Conservation (phyloP, 257 asterid genomes). For the Gardenia jasminoides region DNA sequence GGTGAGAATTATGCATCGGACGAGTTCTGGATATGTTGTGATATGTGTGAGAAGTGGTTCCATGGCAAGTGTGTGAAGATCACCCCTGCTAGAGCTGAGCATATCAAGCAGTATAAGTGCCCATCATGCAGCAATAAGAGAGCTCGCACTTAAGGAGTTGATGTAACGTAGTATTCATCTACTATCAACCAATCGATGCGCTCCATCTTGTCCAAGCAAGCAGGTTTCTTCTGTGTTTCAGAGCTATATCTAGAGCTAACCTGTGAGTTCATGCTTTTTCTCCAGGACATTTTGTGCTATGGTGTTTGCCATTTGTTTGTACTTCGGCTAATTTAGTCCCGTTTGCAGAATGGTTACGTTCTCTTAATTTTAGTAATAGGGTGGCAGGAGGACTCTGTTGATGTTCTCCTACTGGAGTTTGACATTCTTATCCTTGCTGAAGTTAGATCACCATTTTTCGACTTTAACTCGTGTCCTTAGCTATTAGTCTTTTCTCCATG, state of each 20-base stretch:
- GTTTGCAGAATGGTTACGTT: not conserved
- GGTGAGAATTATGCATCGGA: slow-evolving; percentile 56
- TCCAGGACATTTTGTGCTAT: not conserved
- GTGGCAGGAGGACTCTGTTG: not conserved
- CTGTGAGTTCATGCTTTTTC: slow-evolving; percentile 30
- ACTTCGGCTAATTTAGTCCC: not conserved
- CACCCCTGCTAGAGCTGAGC: slow-evolving; percentile 72
- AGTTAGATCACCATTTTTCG: not conserved
- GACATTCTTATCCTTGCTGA: not conserved
- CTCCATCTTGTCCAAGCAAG: not conserved
- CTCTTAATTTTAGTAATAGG: not conserved
- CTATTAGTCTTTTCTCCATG: too few species aligned
- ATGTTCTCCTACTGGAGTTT: not conserved
- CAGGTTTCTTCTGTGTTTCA: not conserved
- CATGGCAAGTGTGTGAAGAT: slow-evolving; percentile 92
- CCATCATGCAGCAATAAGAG: slow-evolving; percentile 80
- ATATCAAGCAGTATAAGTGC: slow-evolving; percentile 78
- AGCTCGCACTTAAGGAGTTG: slow-evolving; percentile 38
- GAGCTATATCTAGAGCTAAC: slow-evolving; percentile 19
- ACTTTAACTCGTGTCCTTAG: not conserved
- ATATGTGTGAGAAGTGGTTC: slow-evolving; percentile 80
- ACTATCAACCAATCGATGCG: not conserved
- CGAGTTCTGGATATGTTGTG: slow-evolving; percentile 87
- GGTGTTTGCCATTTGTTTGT: not conserved
- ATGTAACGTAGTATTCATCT: not conserved